phyloP scores from a whole-genome alignment of 2,329 filamentous ascomycete genomes.

The Nakataea oryzae region DNA sequence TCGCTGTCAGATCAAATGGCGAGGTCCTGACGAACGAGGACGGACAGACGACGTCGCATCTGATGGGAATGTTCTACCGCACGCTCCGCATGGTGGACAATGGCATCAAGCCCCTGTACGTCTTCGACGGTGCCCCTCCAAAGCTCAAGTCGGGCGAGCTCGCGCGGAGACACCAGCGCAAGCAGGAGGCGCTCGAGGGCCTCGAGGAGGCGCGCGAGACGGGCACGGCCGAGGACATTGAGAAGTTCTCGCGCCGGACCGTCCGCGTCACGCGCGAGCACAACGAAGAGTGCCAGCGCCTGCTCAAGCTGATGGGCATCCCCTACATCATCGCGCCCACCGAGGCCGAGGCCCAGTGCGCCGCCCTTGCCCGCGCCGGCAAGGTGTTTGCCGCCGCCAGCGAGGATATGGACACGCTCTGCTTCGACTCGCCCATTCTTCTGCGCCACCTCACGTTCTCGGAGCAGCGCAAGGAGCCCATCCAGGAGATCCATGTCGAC shows the following conservation, averaged over 20 bases:
- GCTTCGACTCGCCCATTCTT: conserved; percentile 85
- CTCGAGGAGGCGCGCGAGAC: conserved; percentile 96
- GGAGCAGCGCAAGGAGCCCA: conserved; percentile 94
- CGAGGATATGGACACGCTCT: conserved; percentile 98
- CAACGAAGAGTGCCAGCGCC: conserved; percentile 83
- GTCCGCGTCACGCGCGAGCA: conserved; percentile 95
- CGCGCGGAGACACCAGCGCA: conserved; percentile 90
- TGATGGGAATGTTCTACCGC: conserved; percentile 99
- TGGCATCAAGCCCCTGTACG: conserved; percentile 95
- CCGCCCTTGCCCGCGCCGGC: conserved; percentile 74
- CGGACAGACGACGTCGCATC: conserved; percentile 92
- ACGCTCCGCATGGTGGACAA: conserved; percentile 97
- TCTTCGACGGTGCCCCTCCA: conserved; percentile 93
- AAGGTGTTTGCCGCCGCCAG: conserved; percentile 96
- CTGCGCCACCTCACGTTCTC: conserved; percentile 91
- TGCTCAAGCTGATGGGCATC: conserved; percentile 92
- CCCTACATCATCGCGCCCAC: conserved; percentile 93
- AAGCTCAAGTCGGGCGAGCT: conserved; percentile 97
- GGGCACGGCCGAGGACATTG: conserved; percentile 91
- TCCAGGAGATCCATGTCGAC: conserved; percentile 85
- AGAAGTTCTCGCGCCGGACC: conserved; percentile 91
- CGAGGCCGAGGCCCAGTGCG: conserved; percentile 95
- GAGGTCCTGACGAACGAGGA: conserved; percentile 93
- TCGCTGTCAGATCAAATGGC: conserved; percentile 92
- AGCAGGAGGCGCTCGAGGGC: conserved; percentile 80